Percentiles rank a stretch among this genome's conserved stretches.
These are phyloP conservation scores for Oropetium thomaeum DNA, from an alignment of 176 grass and related monocot genomes.

Conservation along the genomic window DNA sequence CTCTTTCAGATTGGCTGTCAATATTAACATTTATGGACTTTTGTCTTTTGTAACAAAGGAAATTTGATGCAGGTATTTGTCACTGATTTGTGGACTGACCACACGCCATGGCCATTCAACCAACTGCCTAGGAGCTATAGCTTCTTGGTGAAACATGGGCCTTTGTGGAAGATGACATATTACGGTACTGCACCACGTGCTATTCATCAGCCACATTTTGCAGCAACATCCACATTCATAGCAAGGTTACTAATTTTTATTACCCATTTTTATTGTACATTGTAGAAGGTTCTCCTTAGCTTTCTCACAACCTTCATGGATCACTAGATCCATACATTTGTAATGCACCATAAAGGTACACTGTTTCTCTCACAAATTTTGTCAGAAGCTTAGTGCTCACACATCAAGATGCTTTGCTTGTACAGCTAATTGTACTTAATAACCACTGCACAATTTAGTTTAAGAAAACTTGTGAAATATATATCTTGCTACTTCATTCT, in stretches of 20 bases:
- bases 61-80: constrained; percentile 65
- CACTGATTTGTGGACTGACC: constrained; percentile 93
- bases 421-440: constrained; percentile 6
- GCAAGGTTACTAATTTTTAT: constrained; percentile 58
- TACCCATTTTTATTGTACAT: constrained; percentile 5
- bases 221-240: constrained; percentile 93
- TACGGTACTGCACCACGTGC: constrained; percentile 79
- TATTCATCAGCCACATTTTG: constrained; percentile 97
- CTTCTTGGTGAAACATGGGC: constrained; percentile 95
- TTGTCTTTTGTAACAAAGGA: not conserved
- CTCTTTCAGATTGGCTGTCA: not conserved
- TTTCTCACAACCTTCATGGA: not conserved
- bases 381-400: not conserved
- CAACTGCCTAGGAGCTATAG: constrained; percentile 97
- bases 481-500: not conserved
- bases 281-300: constrained; percentile 15
- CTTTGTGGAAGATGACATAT: constrained; percentile 98
- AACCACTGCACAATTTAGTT: not conserved
- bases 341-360: not conserved
- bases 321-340: constrained; percentile 8
- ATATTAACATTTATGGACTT: not conserved
- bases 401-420: constrained; percentile 6
- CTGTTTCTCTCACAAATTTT: not conserved
- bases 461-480: not conserved
- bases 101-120: constrained; percentile 98